These are phyloP conservation scores for Lablab purpureus DNA, from an alignment of 306 rosid genomes.

Conservation along the genomic window DNA sequence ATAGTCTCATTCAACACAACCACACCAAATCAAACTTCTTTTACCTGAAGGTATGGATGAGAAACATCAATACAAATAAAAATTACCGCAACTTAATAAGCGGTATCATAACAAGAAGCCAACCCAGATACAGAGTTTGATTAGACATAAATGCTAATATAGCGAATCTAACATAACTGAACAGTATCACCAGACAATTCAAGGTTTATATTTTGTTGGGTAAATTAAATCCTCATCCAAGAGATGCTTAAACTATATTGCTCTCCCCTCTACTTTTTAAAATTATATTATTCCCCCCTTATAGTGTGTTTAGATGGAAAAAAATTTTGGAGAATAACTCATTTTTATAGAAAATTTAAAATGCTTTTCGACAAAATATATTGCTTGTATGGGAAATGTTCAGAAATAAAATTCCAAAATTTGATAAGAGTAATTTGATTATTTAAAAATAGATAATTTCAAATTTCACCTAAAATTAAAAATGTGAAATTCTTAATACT, in stretches of 20 bases:
- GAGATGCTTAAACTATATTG: conserved; percentile 3
- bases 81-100: background rate
- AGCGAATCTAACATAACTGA: conserved; percentile 17
- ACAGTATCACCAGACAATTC: background rate
- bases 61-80: background rate
- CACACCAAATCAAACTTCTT: conserved; percentile 22
- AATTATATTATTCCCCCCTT: too few relatives aligned
- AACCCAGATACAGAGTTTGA: conserved; percentile 7
- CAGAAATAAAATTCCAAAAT: too few relatives aligned
- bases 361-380: too few relatives aligned
- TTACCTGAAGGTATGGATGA: conserved; percentile 9
- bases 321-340: too few relatives aligned
- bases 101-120: conserved; percentile 3
- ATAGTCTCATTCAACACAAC: conserved; percentile 18
- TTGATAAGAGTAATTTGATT: too few relatives aligned
- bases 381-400: too few relatives aligned
- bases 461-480: too few relatives aligned
- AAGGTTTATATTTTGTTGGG: background rate
- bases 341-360: too few relatives aligned
- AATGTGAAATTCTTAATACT: too few relatives aligned
- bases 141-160: background rate
- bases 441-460: too few relatives aligned
- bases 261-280: background rate
- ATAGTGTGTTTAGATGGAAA: too few relatives aligned
- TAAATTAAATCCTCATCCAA: background rate